Conservation (phyloP, 2,329 filamentous ascomycete species). For the Helotiales sp. region DNA sequence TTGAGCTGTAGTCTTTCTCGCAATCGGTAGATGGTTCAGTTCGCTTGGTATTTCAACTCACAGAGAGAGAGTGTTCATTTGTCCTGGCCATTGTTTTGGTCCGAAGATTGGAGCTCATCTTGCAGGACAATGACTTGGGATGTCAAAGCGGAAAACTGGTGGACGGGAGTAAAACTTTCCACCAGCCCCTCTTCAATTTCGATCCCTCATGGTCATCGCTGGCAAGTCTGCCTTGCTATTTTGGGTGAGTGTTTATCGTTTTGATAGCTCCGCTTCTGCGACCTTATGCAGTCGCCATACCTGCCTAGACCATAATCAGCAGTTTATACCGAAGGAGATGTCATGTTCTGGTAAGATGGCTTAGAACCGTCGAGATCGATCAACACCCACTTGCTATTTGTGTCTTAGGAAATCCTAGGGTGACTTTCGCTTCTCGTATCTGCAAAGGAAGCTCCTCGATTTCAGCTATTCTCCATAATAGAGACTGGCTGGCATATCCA, state of each 20-base stretch:
- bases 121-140: background rate
- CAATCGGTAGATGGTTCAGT: background rate
- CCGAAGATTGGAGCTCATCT: background rate
- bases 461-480: conserved; percentile 1
- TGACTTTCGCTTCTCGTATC: conserved; percentile 1
- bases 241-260: background rate
- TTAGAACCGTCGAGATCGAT: background rate
- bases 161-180: background rate
- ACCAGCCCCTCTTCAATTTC: background rate
- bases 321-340: background rate
- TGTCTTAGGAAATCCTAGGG: background rate
- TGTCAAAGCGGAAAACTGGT: background rate
- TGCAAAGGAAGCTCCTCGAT: conserved; percentile 3
- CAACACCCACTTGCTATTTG: background rate
- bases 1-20: background rate
- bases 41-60: background rate
- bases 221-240: background rate
- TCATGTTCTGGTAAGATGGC: background rate
- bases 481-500: background rate
- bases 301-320: background rate
- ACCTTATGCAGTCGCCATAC: background rate
- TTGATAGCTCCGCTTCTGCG: background rate
- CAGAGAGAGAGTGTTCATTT: background rate
- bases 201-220: background rate
- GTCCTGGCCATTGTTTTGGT: background rate